Evolutionary conservation across 106 monocot species (phyloP), one percentile per base, ranked within the genome.

Genomic region (Dendrobium nobile): DNA sequence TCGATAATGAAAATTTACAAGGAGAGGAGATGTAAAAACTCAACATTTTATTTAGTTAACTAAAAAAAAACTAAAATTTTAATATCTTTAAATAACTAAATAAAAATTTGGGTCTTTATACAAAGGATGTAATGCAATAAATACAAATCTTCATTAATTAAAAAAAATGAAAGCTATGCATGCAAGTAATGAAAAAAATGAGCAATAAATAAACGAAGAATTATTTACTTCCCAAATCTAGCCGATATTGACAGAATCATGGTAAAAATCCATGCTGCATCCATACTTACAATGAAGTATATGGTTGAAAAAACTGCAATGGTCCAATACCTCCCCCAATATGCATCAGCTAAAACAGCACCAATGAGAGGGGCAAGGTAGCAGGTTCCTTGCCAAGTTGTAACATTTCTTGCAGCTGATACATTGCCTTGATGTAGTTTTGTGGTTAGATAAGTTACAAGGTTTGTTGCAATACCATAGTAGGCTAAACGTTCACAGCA

Each of bases 341-440:
- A 90, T 78, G 97, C 87, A 87, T 97, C 97, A 47, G 97, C 97
- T 75, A 97, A 81, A 40, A 92, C 82, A 75, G 97, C 97, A 68
- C 97, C 97, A 79, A 97, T 87, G 27, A 97, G 82, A 9, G 97
- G 92, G 1, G 92, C 82, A 26, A 97, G 73, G 59, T 92, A 94
- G 82, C 97, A 97, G 18, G 97, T 97, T 54, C 97, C 97, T 82
- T 85, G 77, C 97, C 97, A 97, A 77, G 90, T 92, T 9, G 94
- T 88, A 70, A 94, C 88, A 83, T 88, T 94, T 88, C 94, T 94
- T 51, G 97, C 97, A 72, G 97, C 94, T 27, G 68, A 45, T 4
- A 82, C 89, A 83, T 97, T 97, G 80, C 90, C 90, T 86, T 94
- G 82, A 64, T 94, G 92, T 54, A 97, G 84, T 26, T 83, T 88